Base-by-base conservation (phyloP, 2,329 filamentous ascomycete species). In the Aspergillus niger region DNA sequence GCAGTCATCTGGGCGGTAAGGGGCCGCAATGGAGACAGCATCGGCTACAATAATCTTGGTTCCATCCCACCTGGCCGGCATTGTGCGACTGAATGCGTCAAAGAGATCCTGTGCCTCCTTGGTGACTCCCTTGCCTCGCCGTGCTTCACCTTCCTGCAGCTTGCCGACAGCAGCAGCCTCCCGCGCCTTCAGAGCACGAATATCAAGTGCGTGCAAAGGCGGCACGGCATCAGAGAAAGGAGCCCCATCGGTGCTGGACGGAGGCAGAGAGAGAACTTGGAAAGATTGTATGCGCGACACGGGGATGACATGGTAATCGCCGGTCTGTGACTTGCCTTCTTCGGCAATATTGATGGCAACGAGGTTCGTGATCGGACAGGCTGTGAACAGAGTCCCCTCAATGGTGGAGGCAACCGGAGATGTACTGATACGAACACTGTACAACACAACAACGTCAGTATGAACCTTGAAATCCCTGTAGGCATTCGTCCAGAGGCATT, bases 91-190 rank as follows among this genome's bases (percentile, higher is more conserved):
- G 57, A 89, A 80, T 10, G 82, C 81, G 76, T 89, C 85, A 67
- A 86, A 89, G 15, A 89, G 77, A 57, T 86, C 85, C 73, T 89
- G 86, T 26, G 82, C 86, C 64, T 87, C 85, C 39, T 78, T 81
- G 39, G 80, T 84, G 7, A 88, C 86, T 8, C 85, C 85, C 72
- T 85, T 86, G 57, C 85, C 86, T 60, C 82, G 80, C 57, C 82
- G 81, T n/a, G 80, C 78, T 65, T 87, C 85, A 62, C 80, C 78
- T 62, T 86, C 83, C 69, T 86, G 84, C 65, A 85, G 75, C 65
- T 85, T 81, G 10, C 79, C 76, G 30, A 89, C 77, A 8, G 84
- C 83, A 59, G 79, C 80, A 28, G 83, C 80, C 71, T 87, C 85
- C 17, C 86, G 81, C 50, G 79, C 75, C 66, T 81, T 81, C 61